phyloP scores from a whole-genome alignment of 441 rosid genomes.

The Kokia cookei region DNA sequence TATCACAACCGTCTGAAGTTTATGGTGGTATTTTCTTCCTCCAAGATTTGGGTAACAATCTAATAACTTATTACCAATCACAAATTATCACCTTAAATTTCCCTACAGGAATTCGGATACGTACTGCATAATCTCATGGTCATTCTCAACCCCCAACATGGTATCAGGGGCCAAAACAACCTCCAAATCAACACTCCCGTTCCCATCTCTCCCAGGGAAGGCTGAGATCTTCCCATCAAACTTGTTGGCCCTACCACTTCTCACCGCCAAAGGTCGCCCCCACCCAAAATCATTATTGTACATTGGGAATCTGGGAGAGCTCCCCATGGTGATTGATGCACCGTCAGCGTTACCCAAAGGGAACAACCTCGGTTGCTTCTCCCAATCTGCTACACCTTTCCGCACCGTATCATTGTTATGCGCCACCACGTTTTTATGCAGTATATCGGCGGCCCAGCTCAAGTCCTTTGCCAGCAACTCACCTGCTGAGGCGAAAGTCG shows the following conservation, averaged over 20 bases:
- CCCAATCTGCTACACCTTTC: slow-evolving; percentile 64
- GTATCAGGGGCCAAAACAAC: slow-evolving; percentile 75
- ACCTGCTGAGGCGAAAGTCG: slow-evolving; percentile 45
- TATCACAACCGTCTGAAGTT: too few relatives aligned
- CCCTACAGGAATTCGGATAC: slow-evolving; percentile 22
- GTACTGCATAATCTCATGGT: slow-evolving; percentile 81
- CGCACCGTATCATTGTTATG: slow-evolving; percentile 62
- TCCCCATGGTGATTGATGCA: slow-evolving; percentile 94
- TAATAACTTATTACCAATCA: too few relatives aligned
- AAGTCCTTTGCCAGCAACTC: slow-evolving; percentile 55
- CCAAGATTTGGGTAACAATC: too few relatives aligned
- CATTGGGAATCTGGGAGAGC: slow-evolving; percentile 98
- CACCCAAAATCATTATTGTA: slow-evolving; percentile 91
- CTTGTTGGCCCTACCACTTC: slow-evolving; percentile 89
- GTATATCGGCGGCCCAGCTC: slow-evolving; percentile 53
- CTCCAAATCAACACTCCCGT: slow-evolving; percentile 85
- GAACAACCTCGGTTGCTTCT: slow-evolving; percentile 63
- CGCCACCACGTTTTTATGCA: slow-evolving; percentile 74
- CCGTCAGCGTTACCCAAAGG: slow-evolving; percentile 91
- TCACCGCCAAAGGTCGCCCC: slow-evolving; percentile 81
- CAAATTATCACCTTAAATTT: too few relatives aligned
- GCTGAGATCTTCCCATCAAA: slow-evolving; percentile 97
- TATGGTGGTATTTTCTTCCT: too few relatives aligned
- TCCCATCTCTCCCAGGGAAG: slow-evolving; percentile 77
- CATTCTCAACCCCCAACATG: slow-evolving; percentile 57